phyloP scores from a whole-genome alignment of 176 grass and related monocot species.

The Rhipidocladum racemiflorum region DNA sequence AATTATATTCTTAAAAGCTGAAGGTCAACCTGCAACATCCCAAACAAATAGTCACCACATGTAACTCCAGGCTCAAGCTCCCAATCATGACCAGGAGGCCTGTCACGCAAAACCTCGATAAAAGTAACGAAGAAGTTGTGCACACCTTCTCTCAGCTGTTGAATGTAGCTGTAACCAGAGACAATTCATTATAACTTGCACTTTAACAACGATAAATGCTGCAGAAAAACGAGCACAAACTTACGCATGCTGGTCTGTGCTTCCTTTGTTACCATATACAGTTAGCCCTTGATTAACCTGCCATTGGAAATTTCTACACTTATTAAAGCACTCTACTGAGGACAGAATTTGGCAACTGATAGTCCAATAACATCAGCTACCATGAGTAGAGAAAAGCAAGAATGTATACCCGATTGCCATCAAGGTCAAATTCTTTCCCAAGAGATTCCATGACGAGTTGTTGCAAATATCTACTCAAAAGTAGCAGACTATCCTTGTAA shows the following conservation, averaged over 20 bases:
- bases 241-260: slow-evolving; percentile 98
- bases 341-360: background rate
- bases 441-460: slow-evolving; percentile 99
- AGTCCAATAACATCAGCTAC: slow-evolving; percentile 12
- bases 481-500: slow-evolving; percentile 96
- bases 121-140: slow-evolving; percentile 99
- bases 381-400: slow-evolving; percentile 13
- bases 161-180: slow-evolving; percentile 80
- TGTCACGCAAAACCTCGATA: slow-evolving; percentile 90
- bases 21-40: slow-evolving; percentile 84
- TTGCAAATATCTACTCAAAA: slow-evolving; percentile 98
- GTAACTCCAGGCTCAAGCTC: slow-evolving; percentile 99
- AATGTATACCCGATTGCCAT: slow-evolving; percentile 78
- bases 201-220: slow-evolving; percentile 13
- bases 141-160: slow-evolving; percentile 96
- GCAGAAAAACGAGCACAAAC: slow-evolving; percentile 25
- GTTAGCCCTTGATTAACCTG: slow-evolving; percentile 99
- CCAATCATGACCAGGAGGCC: slow-evolving; percentile 94
- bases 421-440: slow-evolving; percentile 97
- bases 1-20: slow-evolving; percentile 10
- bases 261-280: slow-evolving; percentile 99
- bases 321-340: slow-evolving; percentile 17
- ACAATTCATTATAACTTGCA: slow-evolving; percentile 5
- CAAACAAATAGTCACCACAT: slow-evolving; percentile 99
- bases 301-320: background rate